Conservation (phyloP, 208 protist genomes). For the Tritrichomonas musculus region DNA sequence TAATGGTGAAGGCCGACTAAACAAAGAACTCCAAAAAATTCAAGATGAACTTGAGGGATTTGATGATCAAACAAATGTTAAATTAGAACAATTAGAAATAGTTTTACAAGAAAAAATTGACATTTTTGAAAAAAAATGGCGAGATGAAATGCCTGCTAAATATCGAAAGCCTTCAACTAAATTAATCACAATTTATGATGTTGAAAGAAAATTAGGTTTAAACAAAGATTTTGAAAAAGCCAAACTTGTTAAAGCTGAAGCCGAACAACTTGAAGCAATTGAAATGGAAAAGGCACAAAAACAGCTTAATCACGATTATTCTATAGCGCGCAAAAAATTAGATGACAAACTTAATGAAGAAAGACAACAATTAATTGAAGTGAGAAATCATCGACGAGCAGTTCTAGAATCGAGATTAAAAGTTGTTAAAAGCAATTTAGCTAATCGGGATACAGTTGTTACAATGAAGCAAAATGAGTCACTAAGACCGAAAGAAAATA, state of each 20-base stretch:
- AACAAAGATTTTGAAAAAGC: background rate
- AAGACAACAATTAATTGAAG: background rate
- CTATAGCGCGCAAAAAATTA: background rate
- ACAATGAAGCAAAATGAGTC: background rate
- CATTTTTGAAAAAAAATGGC: background rate
- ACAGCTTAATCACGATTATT: background rate
- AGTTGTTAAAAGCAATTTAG: background rate
- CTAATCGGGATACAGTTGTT: background rate
- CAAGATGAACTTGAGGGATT: background rate
- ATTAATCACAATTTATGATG: background rate
- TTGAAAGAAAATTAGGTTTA: background rate
- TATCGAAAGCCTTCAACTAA: background rate
- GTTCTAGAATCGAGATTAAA: background rate
- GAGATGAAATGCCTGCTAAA: background rate
- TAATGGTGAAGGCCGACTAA: background rate
- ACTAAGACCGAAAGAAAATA: background rate
- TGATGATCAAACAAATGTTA: background rate
- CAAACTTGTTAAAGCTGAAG: background rate
- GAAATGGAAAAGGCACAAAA: background rate
- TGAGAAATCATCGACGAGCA: background rate
- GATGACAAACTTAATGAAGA: background rate
- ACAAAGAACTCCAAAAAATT: background rate
- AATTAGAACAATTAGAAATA: background rate
- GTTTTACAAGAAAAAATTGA: background rate
- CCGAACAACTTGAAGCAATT: background rate